Evolutionary conservation across 768 basidiomycete species (phyloP).

Genomic region (Tulasnella calospora): DNA sequence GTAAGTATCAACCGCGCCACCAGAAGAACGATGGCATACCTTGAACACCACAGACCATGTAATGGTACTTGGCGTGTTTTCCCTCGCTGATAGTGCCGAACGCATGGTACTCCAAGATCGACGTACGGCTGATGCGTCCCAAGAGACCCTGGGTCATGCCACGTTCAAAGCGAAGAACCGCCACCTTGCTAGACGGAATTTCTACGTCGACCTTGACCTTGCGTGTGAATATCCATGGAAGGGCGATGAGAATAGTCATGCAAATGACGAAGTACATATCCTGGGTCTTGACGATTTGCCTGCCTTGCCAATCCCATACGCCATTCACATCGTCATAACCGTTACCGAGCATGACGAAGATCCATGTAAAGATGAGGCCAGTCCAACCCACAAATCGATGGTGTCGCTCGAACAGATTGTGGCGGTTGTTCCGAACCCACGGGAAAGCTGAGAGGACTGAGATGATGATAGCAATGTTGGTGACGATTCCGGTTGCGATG

Average conservation of each 20-base stretch:
- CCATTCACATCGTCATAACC: constrained; percentile 53
- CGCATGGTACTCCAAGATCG: constrained; percentile 76
- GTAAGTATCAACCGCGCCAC: not conserved
- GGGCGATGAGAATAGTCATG: constrained; percentile 65
- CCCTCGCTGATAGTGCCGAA: constrained; percentile 78
- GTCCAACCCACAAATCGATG: constrained; percentile 75
- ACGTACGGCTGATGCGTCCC: constrained; percentile 64
- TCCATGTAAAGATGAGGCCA: constrained; percentile 44
- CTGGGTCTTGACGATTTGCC: constrained; percentile 57
- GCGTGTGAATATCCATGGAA: constrained; percentile 72
- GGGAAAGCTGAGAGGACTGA: constrained; percentile 65
- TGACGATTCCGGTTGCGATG: constrained; percentile 57
- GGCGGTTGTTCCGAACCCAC: constrained; percentile 74
- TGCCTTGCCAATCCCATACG: constrained; percentile 54
- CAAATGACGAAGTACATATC: constrained; percentile 72
- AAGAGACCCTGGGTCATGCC: constrained; percentile 82
- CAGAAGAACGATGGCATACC: not conserved
- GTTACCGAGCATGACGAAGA: constrained; percentile 63
- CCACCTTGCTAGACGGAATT: constrained; percentile 72
- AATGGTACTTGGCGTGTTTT: constrained; percentile 67
- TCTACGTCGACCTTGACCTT: constrained; percentile 71
- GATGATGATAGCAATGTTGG: constrained; percentile 52
- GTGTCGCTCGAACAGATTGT: constrained; percentile 77
- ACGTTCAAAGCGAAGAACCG: constrained; percentile 69
- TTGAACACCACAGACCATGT: constrained; percentile 76